Conservation (phyloP, 2,329 filamentous ascomycete genomes). For the Aureobasidium lini region DNA sequence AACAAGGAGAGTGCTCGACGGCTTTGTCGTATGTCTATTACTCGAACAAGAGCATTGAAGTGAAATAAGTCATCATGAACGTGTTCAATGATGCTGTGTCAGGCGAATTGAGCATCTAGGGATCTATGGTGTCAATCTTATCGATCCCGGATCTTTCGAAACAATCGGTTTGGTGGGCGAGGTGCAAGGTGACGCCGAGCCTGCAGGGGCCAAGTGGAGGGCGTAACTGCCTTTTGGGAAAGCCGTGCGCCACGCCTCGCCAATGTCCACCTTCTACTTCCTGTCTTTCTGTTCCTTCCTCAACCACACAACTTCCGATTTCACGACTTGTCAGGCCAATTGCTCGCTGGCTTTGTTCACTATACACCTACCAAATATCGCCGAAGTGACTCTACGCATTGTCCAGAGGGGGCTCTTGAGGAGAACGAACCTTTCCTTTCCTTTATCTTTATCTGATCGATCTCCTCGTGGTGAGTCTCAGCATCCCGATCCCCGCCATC, state of each 20-base stretch:
- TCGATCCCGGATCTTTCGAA: slow-evolving; percentile 12
- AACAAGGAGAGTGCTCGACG: too few relatives aligned
- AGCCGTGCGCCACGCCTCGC: background rate
- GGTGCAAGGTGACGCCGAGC: background rate
- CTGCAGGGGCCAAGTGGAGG: background rate
- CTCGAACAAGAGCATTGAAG: too few relatives aligned
- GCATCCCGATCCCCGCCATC: background rate
- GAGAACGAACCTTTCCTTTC: background rate
- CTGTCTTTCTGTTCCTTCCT: background rate
- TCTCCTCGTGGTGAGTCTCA: slow-evolving; percentile 1
- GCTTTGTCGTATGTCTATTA: too few relatives aligned
- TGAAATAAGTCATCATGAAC: background rate
- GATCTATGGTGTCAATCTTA: background rate
- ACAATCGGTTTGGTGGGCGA: background rate
- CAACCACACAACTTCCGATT: background rate
- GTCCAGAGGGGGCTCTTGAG: background rate
- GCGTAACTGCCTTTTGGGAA: background rate
- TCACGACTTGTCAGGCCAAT: background rate
- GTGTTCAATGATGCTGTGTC: background rate
- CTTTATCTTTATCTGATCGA: slow-evolving; percentile 10
- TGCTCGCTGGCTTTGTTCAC: background rate
- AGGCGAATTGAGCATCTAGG: too few relatives aligned
- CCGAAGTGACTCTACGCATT: background rate
- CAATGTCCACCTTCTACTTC: background rate
- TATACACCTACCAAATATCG: background rate